Conservation (phyloP, 768 basidiomycete species). For the Lyophyllum atratum region DNA sequence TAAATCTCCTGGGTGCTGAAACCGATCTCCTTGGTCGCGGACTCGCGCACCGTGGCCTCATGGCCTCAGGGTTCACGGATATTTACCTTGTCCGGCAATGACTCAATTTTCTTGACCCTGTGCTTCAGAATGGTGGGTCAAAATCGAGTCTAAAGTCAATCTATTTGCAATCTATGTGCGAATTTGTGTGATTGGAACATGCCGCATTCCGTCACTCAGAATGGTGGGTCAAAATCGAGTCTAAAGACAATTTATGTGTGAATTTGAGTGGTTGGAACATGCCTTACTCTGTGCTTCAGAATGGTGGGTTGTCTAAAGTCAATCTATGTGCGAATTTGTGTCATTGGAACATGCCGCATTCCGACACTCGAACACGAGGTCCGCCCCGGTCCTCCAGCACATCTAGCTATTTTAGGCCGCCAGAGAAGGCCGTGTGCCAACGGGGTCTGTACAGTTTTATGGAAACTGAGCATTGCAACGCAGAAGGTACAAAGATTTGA, state of each 20-base stretch:
- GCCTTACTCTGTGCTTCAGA: not conserved
- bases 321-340: not conserved
- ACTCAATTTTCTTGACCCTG: not conserved
- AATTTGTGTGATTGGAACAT: not conserved
- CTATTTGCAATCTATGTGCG: not conserved
- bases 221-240: not conserved
- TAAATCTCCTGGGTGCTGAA: not conserved
- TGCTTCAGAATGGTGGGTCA: not conserved
- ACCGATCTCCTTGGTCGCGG: not conserved
- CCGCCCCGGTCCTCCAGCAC: not conserved
- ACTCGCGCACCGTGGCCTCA: not conserved
- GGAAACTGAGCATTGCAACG: not conserved
- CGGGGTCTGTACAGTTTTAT: not conserved
- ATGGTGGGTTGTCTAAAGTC: not conserved
- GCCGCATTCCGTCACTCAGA: not conserved
- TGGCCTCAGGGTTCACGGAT: not conserved
- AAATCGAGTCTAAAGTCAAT: not conserved
- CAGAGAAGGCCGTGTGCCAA: not conserved
- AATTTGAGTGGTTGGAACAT: no score
- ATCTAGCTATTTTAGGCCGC: not conserved
- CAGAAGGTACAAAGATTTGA: not conserved
- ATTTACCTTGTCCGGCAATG: not conserved
- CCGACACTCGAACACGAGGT: not conserved
- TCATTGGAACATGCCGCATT: not conserved
- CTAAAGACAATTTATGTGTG: no score